phyloP scores from a whole-genome alignment of 441 rosid species.

The Metrosideros polymorpha region DNA sequence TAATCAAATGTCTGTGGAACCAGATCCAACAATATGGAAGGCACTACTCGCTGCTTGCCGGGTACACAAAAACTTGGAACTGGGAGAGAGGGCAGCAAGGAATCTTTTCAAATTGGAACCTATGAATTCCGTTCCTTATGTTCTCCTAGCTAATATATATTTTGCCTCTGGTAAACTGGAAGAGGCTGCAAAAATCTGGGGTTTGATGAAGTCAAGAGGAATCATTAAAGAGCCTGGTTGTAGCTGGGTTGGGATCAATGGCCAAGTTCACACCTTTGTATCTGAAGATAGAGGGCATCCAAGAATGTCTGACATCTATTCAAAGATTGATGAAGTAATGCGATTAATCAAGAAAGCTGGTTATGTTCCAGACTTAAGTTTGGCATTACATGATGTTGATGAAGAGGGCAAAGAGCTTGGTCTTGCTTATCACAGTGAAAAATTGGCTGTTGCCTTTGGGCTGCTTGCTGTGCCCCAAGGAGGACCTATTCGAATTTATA shows the following conservation, averaged over 20 bases:
- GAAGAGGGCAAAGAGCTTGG: constrained; percentile 65
- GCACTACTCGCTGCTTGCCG: constrained; percentile 67
- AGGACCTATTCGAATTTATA: constrained; percentile 64
- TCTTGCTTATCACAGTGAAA: constrained; percentile 86
- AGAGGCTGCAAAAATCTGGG: constrained; percentile 59
- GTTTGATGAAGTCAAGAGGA: constrained; percentile 53
- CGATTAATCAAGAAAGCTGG: constrained; percentile 61
- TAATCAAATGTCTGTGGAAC: constrained; percentile 53
- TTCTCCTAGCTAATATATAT: constrained; percentile 66
- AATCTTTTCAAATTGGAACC: constrained; percentile 65
- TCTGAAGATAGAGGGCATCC: constrained; percentile 78
- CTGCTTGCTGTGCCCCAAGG: constrained; percentile 42
- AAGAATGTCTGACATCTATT: constrained; percentile 46
- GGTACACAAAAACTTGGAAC: constrained; percentile 47
- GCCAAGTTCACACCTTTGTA: constrained; percentile 50
- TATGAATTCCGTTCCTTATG: constrained; percentile 54
- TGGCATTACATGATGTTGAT: constrained; percentile 67
- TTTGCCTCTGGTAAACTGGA: constrained; percentile 55
- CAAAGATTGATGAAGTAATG: constrained; percentile 61
- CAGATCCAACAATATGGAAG: constrained; percentile 84
- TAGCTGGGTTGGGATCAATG: constrained; percentile 66
- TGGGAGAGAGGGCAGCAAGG: constrained; percentile 75
- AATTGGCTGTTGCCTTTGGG: constrained; percentile 73
- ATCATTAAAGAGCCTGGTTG: constrained; percentile 73
- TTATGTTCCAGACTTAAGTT: constrained; percentile 59